Evolutionary conservation across 2,329 filamentous ascomycete species (phyloP).

Genomic region (Aureobasidium leucospermi): DNA sequence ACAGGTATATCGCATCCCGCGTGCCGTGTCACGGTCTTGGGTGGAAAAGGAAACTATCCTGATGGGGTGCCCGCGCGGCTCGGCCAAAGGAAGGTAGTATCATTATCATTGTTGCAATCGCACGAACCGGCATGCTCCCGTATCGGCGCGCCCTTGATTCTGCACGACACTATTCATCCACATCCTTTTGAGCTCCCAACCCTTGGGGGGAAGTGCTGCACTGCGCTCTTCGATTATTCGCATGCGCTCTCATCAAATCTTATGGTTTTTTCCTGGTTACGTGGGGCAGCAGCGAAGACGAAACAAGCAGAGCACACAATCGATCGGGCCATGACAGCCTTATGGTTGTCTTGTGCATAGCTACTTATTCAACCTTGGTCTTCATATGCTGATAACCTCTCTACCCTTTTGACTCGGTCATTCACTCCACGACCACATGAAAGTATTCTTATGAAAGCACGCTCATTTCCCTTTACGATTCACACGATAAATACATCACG

Average conservation of each 20-base stretch:
- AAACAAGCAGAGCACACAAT: not conserved
- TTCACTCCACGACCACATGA: not conserved
- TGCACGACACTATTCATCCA: not conserved
- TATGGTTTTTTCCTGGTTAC: not conserved
- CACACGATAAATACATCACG: not conserved
- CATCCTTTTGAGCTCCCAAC: not conserved
- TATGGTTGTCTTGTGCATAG: constrained; percentile 1
- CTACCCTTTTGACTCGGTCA: constrained; percentile 6
- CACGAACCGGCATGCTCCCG: constrained; percentile 12
- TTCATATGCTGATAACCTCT: constrained; percentile 9
- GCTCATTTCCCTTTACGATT: not conserved
- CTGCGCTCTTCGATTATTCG: not conserved
- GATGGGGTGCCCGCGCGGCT: not conserved
- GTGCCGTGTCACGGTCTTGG: constrained; percentile 7
- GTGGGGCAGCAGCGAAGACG: constrained; percentile 2
- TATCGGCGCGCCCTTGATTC: not conserved
- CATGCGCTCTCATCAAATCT: not conserved
- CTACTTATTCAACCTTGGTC: constrained; percentile 3
- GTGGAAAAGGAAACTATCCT: not conserved
- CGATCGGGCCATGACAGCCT: constrained; percentile 3
- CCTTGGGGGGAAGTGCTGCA: not conserved
- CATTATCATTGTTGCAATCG: constrained; percentile 1
- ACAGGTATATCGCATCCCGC: constrained; percentile 2
- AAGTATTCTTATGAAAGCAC: constrained; percentile 11
- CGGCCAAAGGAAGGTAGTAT: constrained; percentile 1